Percentiles rank a stretch among this genome's conserved stretches.
Evolutionary conservation across 2,329 filamentous ascomycete genomes (phyloP).

Genomic region (Aspergillus melleus): DNA sequence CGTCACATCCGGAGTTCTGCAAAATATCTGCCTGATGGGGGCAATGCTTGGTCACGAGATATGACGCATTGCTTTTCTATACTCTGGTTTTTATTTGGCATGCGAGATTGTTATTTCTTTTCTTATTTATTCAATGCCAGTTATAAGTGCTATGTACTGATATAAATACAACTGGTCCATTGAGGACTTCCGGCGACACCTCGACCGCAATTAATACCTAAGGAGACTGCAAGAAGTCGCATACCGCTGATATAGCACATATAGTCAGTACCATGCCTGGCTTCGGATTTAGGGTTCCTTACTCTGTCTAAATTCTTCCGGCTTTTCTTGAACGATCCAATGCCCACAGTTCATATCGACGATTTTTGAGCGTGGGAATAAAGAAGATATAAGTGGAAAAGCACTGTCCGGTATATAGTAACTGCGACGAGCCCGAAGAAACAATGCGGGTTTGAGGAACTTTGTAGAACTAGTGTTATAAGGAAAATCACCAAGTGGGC

Average conservation of each 20-base stretch:
- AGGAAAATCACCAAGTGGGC: slow-evolving; percentile 4
- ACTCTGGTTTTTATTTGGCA: background rate
- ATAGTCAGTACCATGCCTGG: background rate
- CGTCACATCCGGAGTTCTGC: too few relatives aligned
- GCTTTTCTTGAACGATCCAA: slow-evolving; percentile 36
- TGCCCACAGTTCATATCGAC: slow-evolving; percentile 34
- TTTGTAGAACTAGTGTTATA: slow-evolving; percentile 30
- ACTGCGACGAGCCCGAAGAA: slow-evolving; percentile 22
- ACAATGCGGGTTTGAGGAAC: slow-evolving; percentile 17
- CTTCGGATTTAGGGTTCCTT: background rate
- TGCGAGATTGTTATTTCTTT: background rate
- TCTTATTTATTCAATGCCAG: too few relatives aligned
- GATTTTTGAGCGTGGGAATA: slow-evolving; percentile 30
- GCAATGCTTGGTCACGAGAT: too few relatives aligned
- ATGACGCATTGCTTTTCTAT: background rate
- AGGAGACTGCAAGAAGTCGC: background rate
- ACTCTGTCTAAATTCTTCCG: slow-evolving; percentile 25
- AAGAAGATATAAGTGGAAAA: slow-evolving; percentile 27
- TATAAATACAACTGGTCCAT: background rate
- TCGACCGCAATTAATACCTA: background rate
- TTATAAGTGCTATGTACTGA: background rate
- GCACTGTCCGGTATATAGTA: slow-evolving; percentile 55
- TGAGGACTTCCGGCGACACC: background rate
- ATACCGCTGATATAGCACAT: background rate
- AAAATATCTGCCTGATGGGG: too few relatives aligned